Conservation (phyloP, 139 green algal species). For the Trebouxia sp. region DNA sequence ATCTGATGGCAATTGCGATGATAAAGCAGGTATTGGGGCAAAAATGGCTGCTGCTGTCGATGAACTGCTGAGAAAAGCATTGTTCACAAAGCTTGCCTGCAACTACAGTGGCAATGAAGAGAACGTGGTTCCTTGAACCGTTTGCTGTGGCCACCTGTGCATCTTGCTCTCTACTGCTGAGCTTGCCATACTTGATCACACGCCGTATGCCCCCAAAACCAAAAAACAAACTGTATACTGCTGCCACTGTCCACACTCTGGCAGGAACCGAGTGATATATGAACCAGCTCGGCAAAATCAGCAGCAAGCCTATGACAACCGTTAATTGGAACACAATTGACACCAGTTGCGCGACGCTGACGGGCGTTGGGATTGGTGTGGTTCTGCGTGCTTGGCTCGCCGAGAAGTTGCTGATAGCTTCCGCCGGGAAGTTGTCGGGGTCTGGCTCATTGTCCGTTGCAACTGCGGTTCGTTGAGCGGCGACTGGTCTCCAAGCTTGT, state of each 20-base stretch:
- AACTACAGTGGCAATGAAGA: neutral
- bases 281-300: neutral
- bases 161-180: slow-evolving; percentile 2
- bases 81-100: neutral
- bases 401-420: neutral
- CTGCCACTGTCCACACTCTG: neutral
- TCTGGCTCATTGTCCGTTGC: neutral
- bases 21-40: no score
- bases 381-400: neutral
- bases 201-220: neutral
- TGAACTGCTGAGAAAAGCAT: no score
- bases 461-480: neutral
- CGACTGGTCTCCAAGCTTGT: neutral
- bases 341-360: neutral
- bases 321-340: neutral
- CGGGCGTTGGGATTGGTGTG: neutral
- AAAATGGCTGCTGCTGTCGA: no score
- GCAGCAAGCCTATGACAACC: neutral
- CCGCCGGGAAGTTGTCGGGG: neutral
- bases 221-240: neutral
- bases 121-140: neutral
- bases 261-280: neutral
- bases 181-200: neutral
- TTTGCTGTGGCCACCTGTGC: neutral
- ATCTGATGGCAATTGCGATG: no score